Percentiles rank a stretch among this genome's conserved stretches.
These are phyloP conservation scores for Phyllosticta citrichinensis DNA, from an alignment of 2,329 filamentous ascomycete species.

Conservation along the genomic window DNA sequence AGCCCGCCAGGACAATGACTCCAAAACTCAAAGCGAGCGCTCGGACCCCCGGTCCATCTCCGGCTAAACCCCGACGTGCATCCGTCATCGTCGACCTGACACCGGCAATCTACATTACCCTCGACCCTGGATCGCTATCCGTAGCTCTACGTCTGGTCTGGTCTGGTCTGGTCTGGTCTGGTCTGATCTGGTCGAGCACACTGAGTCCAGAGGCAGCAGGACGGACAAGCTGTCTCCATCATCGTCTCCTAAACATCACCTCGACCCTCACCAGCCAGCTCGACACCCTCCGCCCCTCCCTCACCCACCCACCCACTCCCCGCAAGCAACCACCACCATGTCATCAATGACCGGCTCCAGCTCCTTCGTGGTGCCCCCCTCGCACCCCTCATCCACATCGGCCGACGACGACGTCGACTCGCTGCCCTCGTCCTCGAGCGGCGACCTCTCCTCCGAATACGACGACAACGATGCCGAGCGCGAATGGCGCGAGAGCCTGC, in stretches of 20 bases:
- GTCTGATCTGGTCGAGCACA: not conserved
- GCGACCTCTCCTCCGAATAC: slow-evolving; percentile 39
- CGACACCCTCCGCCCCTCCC: not conserved
- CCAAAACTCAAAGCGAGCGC: not conserved
- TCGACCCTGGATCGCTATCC: not conserved
- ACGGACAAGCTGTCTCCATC: not conserved
- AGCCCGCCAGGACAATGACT: slow-evolving; percentile 6
- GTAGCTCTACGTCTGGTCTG: not conserved
- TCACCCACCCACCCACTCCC: not conserved
- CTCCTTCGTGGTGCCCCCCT: slow-evolving; percentile 24
- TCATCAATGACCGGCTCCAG: slow-evolving; percentile 25
- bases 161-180: too few relatives aligned
- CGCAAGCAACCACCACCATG: slow-evolving; percentile 16
- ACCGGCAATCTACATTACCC: not conserved
- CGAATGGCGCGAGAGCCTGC: slow-evolving; percentile 89
- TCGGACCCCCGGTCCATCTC: not conserved
- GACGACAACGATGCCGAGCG: slow-evolving; percentile 66
- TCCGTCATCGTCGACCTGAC: not conserved
- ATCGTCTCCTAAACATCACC: not conserved
- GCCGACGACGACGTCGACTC: slow-evolving; percentile 38
- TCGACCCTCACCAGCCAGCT: not conserved
- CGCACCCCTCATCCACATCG: slow-evolving; percentile 16
- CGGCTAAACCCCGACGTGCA: not conserved
- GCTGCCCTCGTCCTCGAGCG: slow-evolving; percentile 41
- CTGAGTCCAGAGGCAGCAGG: not conserved